Base-by-base conservation (phyloP, 2,329 filamentous ascomycete genomes). In the Lecanoromycetidae sp. region DNA sequence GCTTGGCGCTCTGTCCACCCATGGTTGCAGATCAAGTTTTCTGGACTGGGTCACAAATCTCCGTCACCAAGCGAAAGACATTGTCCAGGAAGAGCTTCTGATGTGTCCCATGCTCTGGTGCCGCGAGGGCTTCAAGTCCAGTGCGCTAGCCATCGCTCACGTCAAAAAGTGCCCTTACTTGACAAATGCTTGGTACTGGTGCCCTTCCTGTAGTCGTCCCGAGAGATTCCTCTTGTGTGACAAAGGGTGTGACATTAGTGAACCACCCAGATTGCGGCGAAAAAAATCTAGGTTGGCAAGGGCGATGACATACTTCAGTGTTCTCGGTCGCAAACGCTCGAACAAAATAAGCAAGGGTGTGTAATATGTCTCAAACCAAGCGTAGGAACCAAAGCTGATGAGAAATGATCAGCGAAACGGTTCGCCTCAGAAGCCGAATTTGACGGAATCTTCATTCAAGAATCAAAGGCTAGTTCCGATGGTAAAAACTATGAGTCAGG, bases 61-160 rank as follows among this genome's bases (percentile, higher is more conserved):
- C 13, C 33, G 43, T 22, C 25, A 29, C 13, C n/a, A n/a, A 3
- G 25, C 23, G 13, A 22, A 3, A n/a, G 30, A 38, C 23, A 39
- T 41, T n/a, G 32, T 26, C 13, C 5, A 19, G n/a, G 27, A 49
- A 29, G 46, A 49, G 39, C 39, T n/a, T 22, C 20, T 45, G 22
- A 46, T 46, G 27, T 50, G 48, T 30, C 48, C 48, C n/a, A 36
- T 50, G 38, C 43, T 50, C 6, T 41, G 36, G 41, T 50, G 48
- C 22, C 42, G 42, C 22, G 26, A 46, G 19, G 5, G 3, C 19
- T 45, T 46, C 12, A 13, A 40, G 12, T 26, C 40, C 36, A 15
- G 20, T 6, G 20, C 29, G 36, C 33, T 43, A 12, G 15, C 23
- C 13, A n/a, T 36, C 13, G 4, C 40, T 19, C 48, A 50, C 30